Evolutionary conservation across 306 rosid genomes (phyloP), one percentile per base, ranked within the genome.

Genomic region (Ammopiptanthus mongolicus): DNA sequence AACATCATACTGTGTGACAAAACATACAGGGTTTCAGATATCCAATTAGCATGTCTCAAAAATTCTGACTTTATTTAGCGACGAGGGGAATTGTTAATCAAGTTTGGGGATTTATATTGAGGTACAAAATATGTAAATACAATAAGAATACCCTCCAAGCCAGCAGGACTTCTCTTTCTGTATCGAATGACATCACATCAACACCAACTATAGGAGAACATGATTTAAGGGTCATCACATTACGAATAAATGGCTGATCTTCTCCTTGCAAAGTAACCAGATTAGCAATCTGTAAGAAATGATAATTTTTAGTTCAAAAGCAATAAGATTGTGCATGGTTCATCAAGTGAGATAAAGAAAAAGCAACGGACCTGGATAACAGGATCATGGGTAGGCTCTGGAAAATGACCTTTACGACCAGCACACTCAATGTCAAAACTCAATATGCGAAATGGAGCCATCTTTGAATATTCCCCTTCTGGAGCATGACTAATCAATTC

Each of bases 371-470:
- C 98, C 98, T 95, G 98, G 84, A 95, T 95, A 47, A 95, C 98
- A 57, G 98, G 97, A 85, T 95, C 98, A 59, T 95, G 91, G 52
- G 82, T 87, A 69, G 98, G 93, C 87, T 91, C 98, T 4, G 98
- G 98, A 83, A 95, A 95, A 78, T 95, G 97, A 74, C 98, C 98
- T 81, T 91, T 95, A 47, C 98, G 98, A 39, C 98, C 98, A 78
- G 98, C 97, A 88, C 98, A 95, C 90, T 95, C 98, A 62, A 95
- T 95, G 84, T 95, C 98, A 90, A 95, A 88, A 87, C 98, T 95
- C 85, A 95, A 81, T 72, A 95, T 86, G 79, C 97, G 98, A 87
- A 95, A 95, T 31, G 98, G 98, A 75, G 98, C 98, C 97, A 95
- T 91, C 89, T 91, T 95, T 3, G 97, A 95, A 79, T 83, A 88